Evolutionary conservation across 1,139 yeast genomes (phyloP).

Genomic region (Blastobotrys proliferans): DNA sequence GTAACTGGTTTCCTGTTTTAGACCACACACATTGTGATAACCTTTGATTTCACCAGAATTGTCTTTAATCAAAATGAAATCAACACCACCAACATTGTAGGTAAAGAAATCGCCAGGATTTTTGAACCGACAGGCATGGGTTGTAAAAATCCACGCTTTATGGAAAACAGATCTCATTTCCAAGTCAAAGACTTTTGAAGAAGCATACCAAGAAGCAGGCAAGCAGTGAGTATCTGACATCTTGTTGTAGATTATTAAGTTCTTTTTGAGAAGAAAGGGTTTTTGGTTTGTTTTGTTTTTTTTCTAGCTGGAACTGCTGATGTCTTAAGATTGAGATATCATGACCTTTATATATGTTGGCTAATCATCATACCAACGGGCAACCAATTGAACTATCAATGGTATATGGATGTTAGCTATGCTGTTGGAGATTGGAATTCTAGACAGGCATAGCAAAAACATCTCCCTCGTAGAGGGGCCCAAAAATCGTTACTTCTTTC

Average conservation of each 20-base stretch:
- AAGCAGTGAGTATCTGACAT: conserved; percentile 3
- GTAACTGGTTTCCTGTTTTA: conserved; percentile 7
- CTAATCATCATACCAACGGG: not conserved
- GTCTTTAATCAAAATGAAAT: conserved; percentile 10
- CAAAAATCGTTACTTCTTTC: too few relatives aligned
- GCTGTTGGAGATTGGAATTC: too few relatives aligned
- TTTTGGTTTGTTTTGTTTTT: not conserved
- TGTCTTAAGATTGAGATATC: not conserved
- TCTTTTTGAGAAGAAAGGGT: not conserved
- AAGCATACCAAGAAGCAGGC: conserved; percentile 14
- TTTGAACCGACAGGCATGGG: conserved; percentile 9
- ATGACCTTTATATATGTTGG: not conserved
- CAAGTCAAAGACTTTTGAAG: conserved; percentile 10
- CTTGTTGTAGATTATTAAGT: not conserved
- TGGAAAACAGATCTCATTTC: conserved; percentile 14
- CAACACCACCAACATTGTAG: conserved; percentile 11
- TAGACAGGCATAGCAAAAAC: too few relatives aligned
- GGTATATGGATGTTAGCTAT: not conserved
- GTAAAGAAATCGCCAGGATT: conserved; percentile 10
- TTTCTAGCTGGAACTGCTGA: not conserved
- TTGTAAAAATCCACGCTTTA: conserved; percentile 13
- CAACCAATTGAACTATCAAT: not conserved
- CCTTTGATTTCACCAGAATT: conserved; percentile 10
- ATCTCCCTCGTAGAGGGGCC: too few relatives aligned
- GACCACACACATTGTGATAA: conserved; percentile 14